These are phyloP conservation scores for Suillus subaureus DNA, from an alignment of 768 basidiomycete species.

Conservation along the genomic window DNA sequence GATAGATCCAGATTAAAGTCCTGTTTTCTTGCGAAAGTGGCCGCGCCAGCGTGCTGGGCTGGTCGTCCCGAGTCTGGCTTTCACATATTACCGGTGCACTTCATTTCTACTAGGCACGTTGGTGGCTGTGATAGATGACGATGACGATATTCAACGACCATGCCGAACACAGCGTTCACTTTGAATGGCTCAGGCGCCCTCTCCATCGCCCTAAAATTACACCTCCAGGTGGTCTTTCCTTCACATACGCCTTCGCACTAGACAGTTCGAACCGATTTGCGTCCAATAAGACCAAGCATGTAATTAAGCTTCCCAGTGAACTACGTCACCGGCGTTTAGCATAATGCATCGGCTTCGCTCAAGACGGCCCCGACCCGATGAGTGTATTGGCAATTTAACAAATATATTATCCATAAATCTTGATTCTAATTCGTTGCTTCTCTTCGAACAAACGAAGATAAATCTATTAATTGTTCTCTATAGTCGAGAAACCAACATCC, in stretches of 20 bases:
- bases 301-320: neutral
- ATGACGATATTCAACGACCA: neutral
- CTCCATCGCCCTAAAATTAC: neutral
- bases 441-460: neutral
- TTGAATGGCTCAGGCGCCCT: neutral
- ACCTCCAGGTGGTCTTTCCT: neutral
- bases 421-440: neutral
- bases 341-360: neutral
- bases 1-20: no score
- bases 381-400: no score
- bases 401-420: no score
- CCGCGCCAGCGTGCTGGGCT: no score
- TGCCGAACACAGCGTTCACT: neutral
- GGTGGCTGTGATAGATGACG: neutral
- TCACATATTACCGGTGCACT: neutral
- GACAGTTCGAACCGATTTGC: neutral
- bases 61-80: no score
- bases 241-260: neutral
- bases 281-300: neutral
- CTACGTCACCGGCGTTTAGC: neutral
- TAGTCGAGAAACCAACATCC: constrained; percentile 52
- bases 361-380: neutral
- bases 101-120: neutral
- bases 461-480: constrained; percentile 35
- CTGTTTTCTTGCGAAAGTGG: no score